Percentiles rank a stretch among this genome's conserved stretches.
These are phyloP conservation scores for Torulaspora indica DNA, from an alignment of 805 yeast genomes.

Conservation along the genomic window DNA sequence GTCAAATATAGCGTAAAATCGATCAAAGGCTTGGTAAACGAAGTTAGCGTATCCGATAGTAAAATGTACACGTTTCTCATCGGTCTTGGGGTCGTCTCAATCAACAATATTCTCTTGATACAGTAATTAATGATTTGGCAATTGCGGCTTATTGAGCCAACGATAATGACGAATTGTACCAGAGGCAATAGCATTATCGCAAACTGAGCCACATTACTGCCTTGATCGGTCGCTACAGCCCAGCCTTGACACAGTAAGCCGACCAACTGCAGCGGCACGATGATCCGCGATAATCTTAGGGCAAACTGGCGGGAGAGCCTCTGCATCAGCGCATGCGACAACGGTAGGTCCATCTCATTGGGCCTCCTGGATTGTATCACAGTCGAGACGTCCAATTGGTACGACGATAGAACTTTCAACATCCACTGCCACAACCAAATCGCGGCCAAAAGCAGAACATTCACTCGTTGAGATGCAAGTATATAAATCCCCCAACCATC, in stretches of 20 bases:
- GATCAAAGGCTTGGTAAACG: constrained; percentile 69
- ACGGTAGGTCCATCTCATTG: constrained; percentile 19
- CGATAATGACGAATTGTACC: constrained; percentile 22
- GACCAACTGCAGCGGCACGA: constrained; percentile 22
- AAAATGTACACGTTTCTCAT: constrained; percentile 59
- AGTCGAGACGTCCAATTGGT: constrained; percentile 42
- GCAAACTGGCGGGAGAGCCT: constrained; percentile 31
- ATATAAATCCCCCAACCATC: constrained; percentile 3
- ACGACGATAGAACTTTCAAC: constrained; percentile 38
- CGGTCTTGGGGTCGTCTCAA: constrained; percentile 35
- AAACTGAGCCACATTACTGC: not conserved
- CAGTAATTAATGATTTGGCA: constrained; percentile 40
- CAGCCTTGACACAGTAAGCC: constrained; percentile 4
- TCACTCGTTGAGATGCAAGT: constrained; percentile 38
- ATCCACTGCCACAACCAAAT: constrained; percentile 51
- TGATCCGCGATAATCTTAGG: constrained; percentile 19
- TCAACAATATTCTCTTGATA: constrained; percentile 34
- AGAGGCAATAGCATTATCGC: constrained; percentile 13
- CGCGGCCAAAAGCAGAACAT: constrained; percentile 47
- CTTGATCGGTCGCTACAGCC: constrained; percentile 1
- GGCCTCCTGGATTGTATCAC: constrained; percentile 24
- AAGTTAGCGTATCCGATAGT: constrained; percentile 77
- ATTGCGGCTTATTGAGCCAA: constrained; percentile 27
- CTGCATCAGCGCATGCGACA: constrained; percentile 41
- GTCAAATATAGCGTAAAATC: constrained; percentile 56